Base-by-base conservation (phyloP, 1,139 yeast species). In the Taphrina sp. region DNA sequence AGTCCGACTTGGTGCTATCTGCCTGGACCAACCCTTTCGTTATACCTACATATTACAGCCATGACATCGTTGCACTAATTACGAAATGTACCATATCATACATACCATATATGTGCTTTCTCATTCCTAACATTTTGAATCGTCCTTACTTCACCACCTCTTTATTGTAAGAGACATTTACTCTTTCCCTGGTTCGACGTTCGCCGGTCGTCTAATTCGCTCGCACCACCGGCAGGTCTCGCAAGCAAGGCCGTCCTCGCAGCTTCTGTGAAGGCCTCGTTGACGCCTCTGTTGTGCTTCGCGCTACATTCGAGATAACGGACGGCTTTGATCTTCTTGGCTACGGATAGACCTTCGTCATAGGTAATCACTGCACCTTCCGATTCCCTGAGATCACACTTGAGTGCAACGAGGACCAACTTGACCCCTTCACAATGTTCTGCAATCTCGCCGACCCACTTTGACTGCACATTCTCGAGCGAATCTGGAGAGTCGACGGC, bases 371-470 rank as follows among this genome's bases (percentile, higher is more conserved):
- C 57, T 34, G 61, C 62, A 17, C 61, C 61, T 65, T 69, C 63
- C 20, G 57, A 38, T 16, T 78, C 79, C 68, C 98, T 80, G 66
- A 92, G 75, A 72, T 92, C 98, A 66, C 97, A 92, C 70, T 92
- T 92, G 66, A 92, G 76, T 0, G 97, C 97, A 33, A 92, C 97
- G 57, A 92, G 75, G 16, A 92, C 95, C 60, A 92, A 76, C 71
- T 90, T 88, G 59, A 92, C 97, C 41, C 96, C 96, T 65, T 88
- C 96, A 71, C 98, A 92, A 69, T 92, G 95, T 68, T 90, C 97
- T 38, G 95, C 84, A 61, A 92, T 89, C 69, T 92, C 98, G 2
- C 95, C 94, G 23, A 89, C 95, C 98, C 98, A 92, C 70, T 88
- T 88, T 67, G 85, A 78, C 70, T 89, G 90, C 41, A 94, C 97